These are phyloP conservation scores for Termitomyces eurrhizus DNA, from an alignment of 768 basidiomycete genomes.

Conservation along the genomic window DNA sequence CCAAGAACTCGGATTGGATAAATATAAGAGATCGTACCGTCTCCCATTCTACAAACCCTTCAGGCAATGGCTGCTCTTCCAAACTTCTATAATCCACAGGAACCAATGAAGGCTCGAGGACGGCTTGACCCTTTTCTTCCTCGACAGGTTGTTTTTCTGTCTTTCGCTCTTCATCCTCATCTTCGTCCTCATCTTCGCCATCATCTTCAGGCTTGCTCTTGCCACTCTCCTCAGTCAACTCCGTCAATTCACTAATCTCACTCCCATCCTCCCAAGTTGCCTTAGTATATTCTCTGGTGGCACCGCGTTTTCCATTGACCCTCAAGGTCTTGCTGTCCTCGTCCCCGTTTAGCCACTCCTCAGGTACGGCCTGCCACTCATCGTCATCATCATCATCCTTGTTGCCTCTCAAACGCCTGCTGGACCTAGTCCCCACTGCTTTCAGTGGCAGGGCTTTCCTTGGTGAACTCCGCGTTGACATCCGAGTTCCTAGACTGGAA, in stretches of 20 bases:
- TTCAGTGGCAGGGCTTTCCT: constrained; percentile 26
- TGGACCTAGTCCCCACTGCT: constrained; percentile 52
- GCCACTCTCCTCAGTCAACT: constrained; percentile 51
- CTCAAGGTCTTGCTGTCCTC: constrained; percentile 7
- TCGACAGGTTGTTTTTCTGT: constrained; percentile 11
- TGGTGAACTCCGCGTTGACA: constrained; percentile 8
- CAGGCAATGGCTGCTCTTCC: constrained; percentile 27
- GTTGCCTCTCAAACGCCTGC: constrained; percentile 60
- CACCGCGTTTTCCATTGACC: constrained; percentile 12
- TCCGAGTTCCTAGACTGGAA: constrained; percentile 10
- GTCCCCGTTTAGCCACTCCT: constrained; percentile 57
- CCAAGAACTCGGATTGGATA: background rate
- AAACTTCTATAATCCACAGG: constrained; percentile 13
- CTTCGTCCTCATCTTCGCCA: constrained; percentile 11
- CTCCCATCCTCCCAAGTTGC: constrained; percentile 65
- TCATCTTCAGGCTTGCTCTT: constrained; percentile 11
- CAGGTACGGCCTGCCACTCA: constrained; percentile 78
- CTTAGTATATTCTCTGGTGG: constrained; percentile 22
- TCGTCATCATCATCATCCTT: constrained; percentile 53
- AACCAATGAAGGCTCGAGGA: constrained; percentile 4
- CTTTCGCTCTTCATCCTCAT: constrained; percentile 7
- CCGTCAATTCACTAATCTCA: constrained; percentile 72
- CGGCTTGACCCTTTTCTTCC: constrained; percentile 7
- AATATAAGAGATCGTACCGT: constrained; percentile 46
- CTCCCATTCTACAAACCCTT: constrained; percentile 86